Percentiles rank a stretch among this genome's conserved stretches.
Evolutionary conservation across 176 grass and related monocot genomes (phyloP).

Genomic region (barley (Hordeum vulgare)): MorexV3_pseudomolecules_assembly NC_058521.1:262916660-262917159

Average conservation of each 20-base stretch:
- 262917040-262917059: constrained; percentile 75
- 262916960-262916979: constrained; percentile 61
- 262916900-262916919: constrained; percentile 94
- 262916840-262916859: constrained; percentile 16
- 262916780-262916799: constrained; percentile 1
- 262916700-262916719: background rate
- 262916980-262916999: constrained; percentile 81
- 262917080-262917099: background rate
- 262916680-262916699: background rate
- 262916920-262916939: constrained; percentile 63
- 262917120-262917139: background rate
- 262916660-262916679: background rate
- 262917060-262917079: constrained; percentile 54
- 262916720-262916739: background rate
- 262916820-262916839: constrained; percentile 43
- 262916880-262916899: constrained; percentile 73
- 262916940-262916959: constrained; percentile 48
- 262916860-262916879: constrained; percentile 27
- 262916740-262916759: background rate
- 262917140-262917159: background rate
- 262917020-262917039: constrained; percentile 90
- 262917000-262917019: constrained; percentile 86
- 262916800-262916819: constrained; percentile 65
- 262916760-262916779: background rate
- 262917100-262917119: background rate